phyloP scores from a whole-genome alignment of 2,329 filamentous ascomycete species.

The Metarhizium anisopliae region DNA sequence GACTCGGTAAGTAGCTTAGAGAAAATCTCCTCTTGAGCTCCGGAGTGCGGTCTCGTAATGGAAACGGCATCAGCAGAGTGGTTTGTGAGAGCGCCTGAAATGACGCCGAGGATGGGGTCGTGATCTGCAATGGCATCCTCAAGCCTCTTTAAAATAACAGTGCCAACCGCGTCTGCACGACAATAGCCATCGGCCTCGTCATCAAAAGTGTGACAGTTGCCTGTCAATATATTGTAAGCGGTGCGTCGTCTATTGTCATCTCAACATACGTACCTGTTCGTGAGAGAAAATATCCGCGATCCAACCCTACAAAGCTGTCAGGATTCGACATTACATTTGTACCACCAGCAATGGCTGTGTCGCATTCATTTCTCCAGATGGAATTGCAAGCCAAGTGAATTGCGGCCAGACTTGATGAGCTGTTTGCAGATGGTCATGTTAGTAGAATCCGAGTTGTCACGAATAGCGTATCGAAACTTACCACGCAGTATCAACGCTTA shows the following conservation, averaged over 20 bases:
- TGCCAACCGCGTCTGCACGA: slow-evolving; percentile 38
- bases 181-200: slow-evolving; percentile 53
- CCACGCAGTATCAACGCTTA: not conserved
- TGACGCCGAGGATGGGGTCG: slow-evolving; percentile 56
- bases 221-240: not conserved
- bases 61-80: slow-evolving; percentile 62
- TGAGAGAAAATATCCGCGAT: slow-evolving; percentile 55
- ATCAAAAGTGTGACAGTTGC: slow-evolving; percentile 26
- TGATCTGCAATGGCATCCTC: slow-evolving; percentile 43
- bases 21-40: slow-evolving; percentile 52
- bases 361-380: slow-evolving; percentile 38
- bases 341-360: slow-evolving; percentile 56
- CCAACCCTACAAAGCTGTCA: slow-evolving; percentile 55
- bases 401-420: not conserved
- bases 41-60: slow-evolving; percentile 62
- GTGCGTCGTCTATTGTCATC: slow-evolving; percentile 38
- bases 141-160: slow-evolving; percentile 40
- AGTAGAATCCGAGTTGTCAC: not conserved
- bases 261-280: slow-evolving; percentile 4
- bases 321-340: slow-evolving; percentile 58
- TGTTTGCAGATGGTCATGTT: not conserved
- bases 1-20: slow-evolving; percentile 55
- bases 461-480: not conserved
- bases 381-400: not conserved
- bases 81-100: slow-evolving; percentile 56